Percentiles rank a stretch among this genome's conserved stretches.
Evolutionary conservation across 2,329 filamentous ascomycete genomes (phyloP).

Genomic region (Colletotrichum endophyticum): DNA sequence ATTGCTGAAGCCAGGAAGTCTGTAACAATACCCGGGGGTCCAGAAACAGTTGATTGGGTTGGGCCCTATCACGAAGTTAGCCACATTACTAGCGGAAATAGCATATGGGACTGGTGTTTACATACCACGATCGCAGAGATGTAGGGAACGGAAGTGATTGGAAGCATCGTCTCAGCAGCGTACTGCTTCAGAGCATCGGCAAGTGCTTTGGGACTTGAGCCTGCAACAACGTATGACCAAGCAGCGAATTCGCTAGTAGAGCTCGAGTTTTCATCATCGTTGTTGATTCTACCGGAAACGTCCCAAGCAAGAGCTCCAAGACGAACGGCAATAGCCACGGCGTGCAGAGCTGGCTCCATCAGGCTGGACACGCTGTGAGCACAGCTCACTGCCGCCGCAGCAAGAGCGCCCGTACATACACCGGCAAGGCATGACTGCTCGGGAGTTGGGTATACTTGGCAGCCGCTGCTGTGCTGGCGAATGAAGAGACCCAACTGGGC

Average conservation of each 20-base stretch:
- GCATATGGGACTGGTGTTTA: background rate
- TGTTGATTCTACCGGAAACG: background rate
- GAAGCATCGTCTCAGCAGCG: background rate
- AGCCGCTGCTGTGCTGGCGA: background rate
- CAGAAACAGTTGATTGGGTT: background rate
- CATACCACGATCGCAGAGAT: background rate
- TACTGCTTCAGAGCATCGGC: background rate
- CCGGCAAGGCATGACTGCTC: background rate
- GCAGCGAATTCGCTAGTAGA: background rate
- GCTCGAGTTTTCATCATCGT: background rate
- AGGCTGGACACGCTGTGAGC: background rate
- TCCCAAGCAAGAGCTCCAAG: background rate
- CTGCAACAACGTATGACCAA: background rate
- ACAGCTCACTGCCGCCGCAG: background rate
- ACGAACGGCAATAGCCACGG: background rate
- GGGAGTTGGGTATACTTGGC: background rate
- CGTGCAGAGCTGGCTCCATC: background rate
- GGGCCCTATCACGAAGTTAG: background rate
- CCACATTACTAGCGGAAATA: too few relatives aligned
- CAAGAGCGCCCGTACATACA: background rate
- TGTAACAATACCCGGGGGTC: background rate
- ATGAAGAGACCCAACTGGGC: constrained; percentile 6
- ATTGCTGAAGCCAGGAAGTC: background rate
- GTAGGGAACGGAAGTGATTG: background rate
- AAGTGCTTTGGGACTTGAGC: background rate